Evolutionary conservation across 257 asterid genomes (phyloP).

Genomic region (Cruciata laevipes): DNA sequence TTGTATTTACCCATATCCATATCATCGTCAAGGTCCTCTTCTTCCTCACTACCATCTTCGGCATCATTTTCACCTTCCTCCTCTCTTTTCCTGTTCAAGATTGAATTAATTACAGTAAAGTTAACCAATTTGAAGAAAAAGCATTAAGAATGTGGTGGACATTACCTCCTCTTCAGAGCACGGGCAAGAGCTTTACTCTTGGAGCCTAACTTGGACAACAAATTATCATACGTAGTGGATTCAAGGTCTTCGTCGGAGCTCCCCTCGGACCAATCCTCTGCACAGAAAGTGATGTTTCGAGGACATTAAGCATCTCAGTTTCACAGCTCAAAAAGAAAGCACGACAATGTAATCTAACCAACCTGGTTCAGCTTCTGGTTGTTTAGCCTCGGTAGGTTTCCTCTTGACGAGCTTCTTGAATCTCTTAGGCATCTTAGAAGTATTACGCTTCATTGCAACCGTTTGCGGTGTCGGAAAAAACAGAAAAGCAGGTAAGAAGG

Average conservation of each 20-base stretch:
- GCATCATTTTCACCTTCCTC: conserved; percentile 56
- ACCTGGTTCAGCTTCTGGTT: conserved; percentile 21
- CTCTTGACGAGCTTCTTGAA: conserved; percentile 8
- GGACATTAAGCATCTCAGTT: background rate
- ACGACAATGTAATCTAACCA: background rate
- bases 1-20: conserved; percentile 27
- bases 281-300: background rate
- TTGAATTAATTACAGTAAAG: background rate
- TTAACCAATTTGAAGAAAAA: background rate
- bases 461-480: background rate
- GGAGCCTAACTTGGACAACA: conserved; percentile 54
- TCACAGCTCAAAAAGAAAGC: background rate
- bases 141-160: background rate
- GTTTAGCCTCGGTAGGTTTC: conserved; percentile 11
- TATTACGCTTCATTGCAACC: conserved; percentile 24
- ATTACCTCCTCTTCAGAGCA: conserved; percentile 46
- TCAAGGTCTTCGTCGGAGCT: conserved; percentile 27
- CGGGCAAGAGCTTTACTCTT: conserved; percentile 33
- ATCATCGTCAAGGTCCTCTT: conserved; percentile 22
- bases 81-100: conserved; percentile 50
- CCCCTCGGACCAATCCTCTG: conserved; percentile 32
- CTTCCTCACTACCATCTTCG: conserved; percentile 29
- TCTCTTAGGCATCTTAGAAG: conserved; percentile 1
- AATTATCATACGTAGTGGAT: conserved; percentile 45
- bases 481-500: background rate